Evolutionary conservation across 2,329 filamentous ascomycete genomes (phyloP), one percentile per base, ranked within the genome.

Genomic region (Colletotrichum acutatum): DNA sequence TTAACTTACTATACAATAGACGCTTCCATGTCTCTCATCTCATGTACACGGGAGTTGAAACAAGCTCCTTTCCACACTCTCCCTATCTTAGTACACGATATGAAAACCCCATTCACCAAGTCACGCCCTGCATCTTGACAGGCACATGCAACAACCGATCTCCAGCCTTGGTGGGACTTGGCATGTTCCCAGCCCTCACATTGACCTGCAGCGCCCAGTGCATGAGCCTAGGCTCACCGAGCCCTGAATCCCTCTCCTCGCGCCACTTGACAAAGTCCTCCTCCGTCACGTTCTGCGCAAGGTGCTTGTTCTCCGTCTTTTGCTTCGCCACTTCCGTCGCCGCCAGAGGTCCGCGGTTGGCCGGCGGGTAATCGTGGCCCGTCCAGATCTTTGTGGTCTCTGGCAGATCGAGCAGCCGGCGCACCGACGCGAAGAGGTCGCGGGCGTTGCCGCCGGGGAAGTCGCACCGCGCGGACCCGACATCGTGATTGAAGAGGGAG

Each of bases 201-300:
- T 90, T 90, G 9, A 89, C 75, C 77, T 90, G 88, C 61, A 90
- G 75, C 0, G 86, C 84, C 69, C 85, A 85, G 75, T 89, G 86
- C 5, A 90, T 76, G 68, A 90, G 76, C 34, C 82, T 81, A 1
- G 88, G 88, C 34, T 83, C 85, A 0, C 79, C 80, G 46, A 90
- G 75, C 1, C 66, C 76, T 0, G 76, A 76, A 75, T 90, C 88
- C 0, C 88, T 82, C 60, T 84, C 83, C 7, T 74, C 77, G 1
- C 88, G 81, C 78, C 83, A 76, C 3, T 79, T 70, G 1, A 88
- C 82, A 70, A 87, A 90, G 19, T 87, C 84, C 0, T 84, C 79
- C 73, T 85, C 81, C 0, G 73, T 78, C 0, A 83, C 80, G 0
- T 82, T 82, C 1, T 84, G 82, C 26, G 81, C 83, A 2, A 90